phyloP scores from a whole-genome alignment of 371 early-diverging fungal genomes.

The Entomophthora muscae region DNA sequence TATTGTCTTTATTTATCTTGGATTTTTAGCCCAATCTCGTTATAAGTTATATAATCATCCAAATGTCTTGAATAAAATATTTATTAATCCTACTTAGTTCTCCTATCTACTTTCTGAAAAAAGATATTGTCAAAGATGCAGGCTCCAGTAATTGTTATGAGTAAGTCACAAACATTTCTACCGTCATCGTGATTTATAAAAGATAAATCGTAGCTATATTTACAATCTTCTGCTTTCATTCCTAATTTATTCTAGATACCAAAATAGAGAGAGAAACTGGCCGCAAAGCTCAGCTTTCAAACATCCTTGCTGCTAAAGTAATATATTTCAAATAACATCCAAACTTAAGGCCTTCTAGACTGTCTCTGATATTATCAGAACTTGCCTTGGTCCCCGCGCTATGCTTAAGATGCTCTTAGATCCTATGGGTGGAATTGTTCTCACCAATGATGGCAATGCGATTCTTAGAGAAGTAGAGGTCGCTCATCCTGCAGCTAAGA shows the following conservation, averaged over 20 bases:
- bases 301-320: constrained; percentile 95
- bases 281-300: constrained; percentile 90
- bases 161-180: constrained; percentile 19
- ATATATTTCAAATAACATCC: background rate
- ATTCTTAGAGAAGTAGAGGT: constrained; percentile 99
- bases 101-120: background rate
- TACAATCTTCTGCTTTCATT: no score
- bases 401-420: constrained; percentile 99
- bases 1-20: background rate
- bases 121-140: constrained; percentile 23
- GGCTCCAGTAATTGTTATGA: constrained; percentile 53
- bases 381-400: constrained; percentile 97
- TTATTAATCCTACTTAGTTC: background rate
- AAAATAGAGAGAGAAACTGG: constrained; percentile 91
- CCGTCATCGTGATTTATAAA: background rate
- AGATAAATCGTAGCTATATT: no score
- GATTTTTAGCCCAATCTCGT: background rate
- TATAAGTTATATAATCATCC: background rate
- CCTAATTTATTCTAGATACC: constrained; percentile 32
- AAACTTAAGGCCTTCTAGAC: constrained; percentile 30
- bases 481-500: constrained; percentile 98
- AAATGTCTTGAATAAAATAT: background rate
- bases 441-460: constrained; percentile 99
- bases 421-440: constrained; percentile 98
- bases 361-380: constrained; percentile 95